Conservation (phyloP, 805 yeast genomes). For the Blastobotrys americana region DNA sequence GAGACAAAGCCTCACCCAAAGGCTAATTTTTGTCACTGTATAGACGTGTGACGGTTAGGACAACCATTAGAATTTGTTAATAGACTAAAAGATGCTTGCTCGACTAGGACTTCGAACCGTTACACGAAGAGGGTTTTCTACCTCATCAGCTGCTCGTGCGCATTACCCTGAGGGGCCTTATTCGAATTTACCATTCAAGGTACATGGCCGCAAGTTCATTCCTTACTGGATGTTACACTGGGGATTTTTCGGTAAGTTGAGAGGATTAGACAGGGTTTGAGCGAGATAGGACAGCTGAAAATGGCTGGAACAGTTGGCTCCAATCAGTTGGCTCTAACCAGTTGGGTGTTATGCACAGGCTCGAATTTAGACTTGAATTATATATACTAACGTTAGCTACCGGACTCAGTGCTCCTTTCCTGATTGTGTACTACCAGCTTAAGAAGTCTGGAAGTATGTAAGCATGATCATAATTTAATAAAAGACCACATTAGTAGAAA, state of each 20-base stretch:
- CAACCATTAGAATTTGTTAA: too few relatives aligned
- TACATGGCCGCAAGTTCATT: constrained; percentile 75
- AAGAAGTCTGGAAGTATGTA: constrained; percentile 66
- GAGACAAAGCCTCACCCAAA: too few relatives aligned
- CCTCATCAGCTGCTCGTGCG: constrained; percentile 33
- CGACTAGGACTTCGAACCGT: constrained; percentile 16
- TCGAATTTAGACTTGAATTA: too few relatives aligned
- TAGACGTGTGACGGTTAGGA: too few relatives aligned
- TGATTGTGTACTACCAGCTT: constrained; percentile 71
- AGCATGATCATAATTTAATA: too few relatives aligned
- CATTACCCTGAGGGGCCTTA: constrained; percentile 78
- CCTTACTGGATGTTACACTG: constrained; percentile 81
- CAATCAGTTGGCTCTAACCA: too few relatives aligned
- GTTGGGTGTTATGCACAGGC: too few relatives aligned
- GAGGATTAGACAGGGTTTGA: neutral
- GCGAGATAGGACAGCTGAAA: too few relatives aligned
- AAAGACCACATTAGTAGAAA: too few relatives aligned
- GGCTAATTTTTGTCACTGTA: constrained; percentile 5
- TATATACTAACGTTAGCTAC: constrained; percentile 29
- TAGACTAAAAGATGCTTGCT: constrained; percentile 13
- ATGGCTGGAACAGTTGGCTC: too few relatives aligned
- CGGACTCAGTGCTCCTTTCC: constrained; percentile 72
- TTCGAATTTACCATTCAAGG: constrained; percentile 90
- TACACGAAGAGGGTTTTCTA: constrained; percentile 28
- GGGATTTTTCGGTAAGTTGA: constrained; percentile 56